These are phyloP conservation scores for Aspergillus sp. DNA, from an alignment of 2,329 filamentous ascomycete genomes.

Conservation along the genomic window DNA sequence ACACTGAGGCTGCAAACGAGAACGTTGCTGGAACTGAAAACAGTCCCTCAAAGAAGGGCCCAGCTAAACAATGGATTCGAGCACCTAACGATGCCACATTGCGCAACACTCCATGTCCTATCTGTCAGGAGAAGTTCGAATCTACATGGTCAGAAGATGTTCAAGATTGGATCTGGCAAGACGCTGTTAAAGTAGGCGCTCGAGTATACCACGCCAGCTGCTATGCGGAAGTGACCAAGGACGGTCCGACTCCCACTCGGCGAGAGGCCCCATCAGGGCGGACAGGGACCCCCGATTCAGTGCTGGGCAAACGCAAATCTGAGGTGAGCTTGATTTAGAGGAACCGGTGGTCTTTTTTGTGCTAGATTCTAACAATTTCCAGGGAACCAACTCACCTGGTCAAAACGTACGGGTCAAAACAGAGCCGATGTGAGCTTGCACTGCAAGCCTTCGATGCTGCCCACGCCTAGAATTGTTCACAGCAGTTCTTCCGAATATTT, in stretches of 20 bases:
- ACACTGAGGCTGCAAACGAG: constrained; percentile 41
- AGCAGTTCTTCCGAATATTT: background rate
- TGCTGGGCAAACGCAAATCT: constrained; percentile 73
- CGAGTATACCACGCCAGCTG: constrained; percentile 90
- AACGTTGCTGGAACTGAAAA: constrained; percentile 39
- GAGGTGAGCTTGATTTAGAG: constrained; percentile 49
- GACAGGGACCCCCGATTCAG: constrained; percentile 60
- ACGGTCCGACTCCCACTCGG: constrained; percentile 46
- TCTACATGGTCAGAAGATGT: constrained; percentile 88
- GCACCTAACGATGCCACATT: constrained; percentile 77
- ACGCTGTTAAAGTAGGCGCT: constrained; percentile 74
- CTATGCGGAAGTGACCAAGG: constrained; percentile 75
- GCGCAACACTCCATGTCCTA: constrained; percentile 78
- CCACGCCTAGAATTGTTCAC: background rate
- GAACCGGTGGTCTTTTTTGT: background rate
- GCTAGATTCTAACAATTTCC: constrained; percentile 7
- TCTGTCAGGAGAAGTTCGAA: constrained; percentile 94
- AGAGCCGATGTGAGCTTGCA: constrained; percentile 28
- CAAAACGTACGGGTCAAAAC: constrained; percentile 42
- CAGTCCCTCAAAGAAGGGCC: constrained; percentile 52
- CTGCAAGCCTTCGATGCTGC: background rate
- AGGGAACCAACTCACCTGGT: constrained; percentile 37
- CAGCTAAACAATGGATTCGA: constrained; percentile 70
- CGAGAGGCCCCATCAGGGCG: constrained; percentile 39
- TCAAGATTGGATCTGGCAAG: constrained; percentile 96